A percentile compares a stretch with the other conserved stretches of the same genome.
Conservation (phyloP, 2,329 filamentous ascomycete genomes). For the Didymella pinodella region DNA sequence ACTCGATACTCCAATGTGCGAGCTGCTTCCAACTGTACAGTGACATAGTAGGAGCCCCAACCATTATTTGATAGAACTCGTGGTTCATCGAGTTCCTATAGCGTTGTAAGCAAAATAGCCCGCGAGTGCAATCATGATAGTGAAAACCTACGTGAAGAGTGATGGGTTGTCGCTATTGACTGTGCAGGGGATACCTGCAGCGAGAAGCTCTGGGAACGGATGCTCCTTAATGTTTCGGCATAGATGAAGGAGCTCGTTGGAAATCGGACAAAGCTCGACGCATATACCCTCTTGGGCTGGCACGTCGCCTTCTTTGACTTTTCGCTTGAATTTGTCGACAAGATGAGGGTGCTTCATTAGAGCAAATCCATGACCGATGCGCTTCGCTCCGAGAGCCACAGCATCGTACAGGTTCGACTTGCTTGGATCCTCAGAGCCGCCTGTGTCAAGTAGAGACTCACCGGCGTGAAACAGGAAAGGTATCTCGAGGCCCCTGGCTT, state of each 20-base stretch:
- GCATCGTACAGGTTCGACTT: conserved; percentile 73
- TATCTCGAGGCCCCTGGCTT: conserved; percentile 60
- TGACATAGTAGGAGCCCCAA: conserved; percentile 71
- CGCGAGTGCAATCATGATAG: background rate
- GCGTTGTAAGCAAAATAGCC: background rate
- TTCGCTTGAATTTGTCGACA: conserved; percentile 67
- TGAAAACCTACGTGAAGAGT: conserved; percentile 66
- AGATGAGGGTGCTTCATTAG: conserved; percentile 69
- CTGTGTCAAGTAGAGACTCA: conserved; percentile 72
- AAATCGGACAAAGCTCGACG: conserved; percentile 79
- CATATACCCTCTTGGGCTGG: conserved; percentile 60
- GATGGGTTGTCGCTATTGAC: conserved; percentile 79
- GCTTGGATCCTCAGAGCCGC: conserved; percentile 64
- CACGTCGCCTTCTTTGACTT: background rate
- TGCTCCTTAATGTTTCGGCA: conserved; percentile 72
- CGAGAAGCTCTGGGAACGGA: conserved; percentile 71
- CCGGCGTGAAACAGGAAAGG: conserved; percentile 81
- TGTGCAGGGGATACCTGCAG: conserved; percentile 76
- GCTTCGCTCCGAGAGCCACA: conserved; percentile 69
- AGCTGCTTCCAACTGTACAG: conserved; percentile 75
- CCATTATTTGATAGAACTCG: conserved; percentile 79
- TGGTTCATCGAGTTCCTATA: conserved; percentile 73
- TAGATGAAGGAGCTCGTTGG: conserved; percentile 77
- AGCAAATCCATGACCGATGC: conserved; percentile 78
- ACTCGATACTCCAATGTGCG: conserved; percentile 56